Conservation (phyloP, 2,329 filamentous ascomycete species). For the Erysiphe pulchra region DNA sequence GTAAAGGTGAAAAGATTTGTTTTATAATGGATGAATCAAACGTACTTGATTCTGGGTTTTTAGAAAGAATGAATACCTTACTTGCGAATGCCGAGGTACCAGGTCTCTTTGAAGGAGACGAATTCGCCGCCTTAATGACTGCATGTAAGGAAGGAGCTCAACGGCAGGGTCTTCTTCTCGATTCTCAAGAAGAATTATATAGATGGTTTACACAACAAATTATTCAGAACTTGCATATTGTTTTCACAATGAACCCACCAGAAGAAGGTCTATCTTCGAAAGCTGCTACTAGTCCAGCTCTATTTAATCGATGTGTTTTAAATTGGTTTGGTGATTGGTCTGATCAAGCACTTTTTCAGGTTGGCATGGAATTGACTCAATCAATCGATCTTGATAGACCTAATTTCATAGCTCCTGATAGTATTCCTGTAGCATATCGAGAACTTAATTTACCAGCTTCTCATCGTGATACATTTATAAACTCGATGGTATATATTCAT, state of each 20-base stretch:
- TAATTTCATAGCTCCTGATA: conserved; percentile 68
- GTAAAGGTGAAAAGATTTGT: conserved; percentile 97
- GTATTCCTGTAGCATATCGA: conserved; percentile 76
- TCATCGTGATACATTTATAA: conserved; percentile 79
- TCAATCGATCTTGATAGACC: conserved; percentile 84
- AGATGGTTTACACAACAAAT: conserved; percentile 99
- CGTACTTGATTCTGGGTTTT: conserved; percentile 90
- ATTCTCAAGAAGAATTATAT: conserved; percentile 98
- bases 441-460: conserved; percentile 63
- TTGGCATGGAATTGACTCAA: conserved; percentile 81
- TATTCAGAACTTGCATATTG: conserved; percentile 93
- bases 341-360: conserved; percentile 94
- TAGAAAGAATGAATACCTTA: conserved; percentile 97
- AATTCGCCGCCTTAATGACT: conserved; percentile 95
- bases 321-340: conserved; percentile 99
- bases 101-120: conserved; percentile 95
- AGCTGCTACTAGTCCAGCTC: conserved; percentile 83
- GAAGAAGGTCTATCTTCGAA: conserved; percentile 87
- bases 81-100: conserved; percentile 98
- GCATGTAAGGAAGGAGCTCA: conserved; percentile 97
- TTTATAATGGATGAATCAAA: conserved; percentile 99
- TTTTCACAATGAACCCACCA: conserved; percentile 99
- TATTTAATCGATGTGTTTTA: conserved; percentile 98
- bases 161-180: conserved; percentile 75
- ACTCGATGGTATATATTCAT: conserved; percentile 97